Base-by-base conservation (phyloP, 768 basidiomycete species). In the Kwoniella shandongensis region DNA sequence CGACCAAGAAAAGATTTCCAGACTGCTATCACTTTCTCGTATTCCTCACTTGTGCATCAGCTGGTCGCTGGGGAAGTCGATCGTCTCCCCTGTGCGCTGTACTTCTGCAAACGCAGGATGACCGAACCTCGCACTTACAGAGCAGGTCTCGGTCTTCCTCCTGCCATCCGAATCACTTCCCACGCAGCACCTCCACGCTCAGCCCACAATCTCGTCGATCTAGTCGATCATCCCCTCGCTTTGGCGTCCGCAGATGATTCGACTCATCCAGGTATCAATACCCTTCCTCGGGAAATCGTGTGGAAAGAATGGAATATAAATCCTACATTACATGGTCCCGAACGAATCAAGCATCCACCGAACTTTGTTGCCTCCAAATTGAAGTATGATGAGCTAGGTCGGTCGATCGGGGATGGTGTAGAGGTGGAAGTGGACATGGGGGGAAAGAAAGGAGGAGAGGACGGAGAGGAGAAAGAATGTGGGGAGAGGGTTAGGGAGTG, bases 221-320 rank as follows among this genome's bases (percentile, higher is more conserved):
- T n/a, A n/a, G n/a, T n/a, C n/a, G n/a, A n/a, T n/a, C n/a, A n/a
- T n/a, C n/a, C n/a, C n/a, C n/a, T n/a, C n/a, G n/a, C n/a, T n/a
- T n/a, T n/a, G n/a, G 25, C 4, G 22, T 35, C 2, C 22, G 0
- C 47, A 22, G 41, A 26, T n/a, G n/a, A n/a, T n/a, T n/a, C n/a
- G n/a, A n/a, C n/a, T 39, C 7, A 46, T 44, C n/a, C 56, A 32
- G 17, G 27, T 47, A 23, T 44, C 27, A 32, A 32, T 13, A 32
- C 32, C 13, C 13, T 36, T 46, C 17, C 48, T 25, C 48, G 32
- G n/a, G 18, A 44, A 38, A 40, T 25, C 35, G 35, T 36, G 39
- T 69, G 67, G 68, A 59, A 48, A 51, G 70, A 72, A 47, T 72
- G 70, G 70, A 59, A 69, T 45, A 62, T 59, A 11, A 72, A 69